phyloP scores from a whole-genome alignment of 2,329 filamentous ascomycete genomes.

The Monilinia polystroma region DNA sequence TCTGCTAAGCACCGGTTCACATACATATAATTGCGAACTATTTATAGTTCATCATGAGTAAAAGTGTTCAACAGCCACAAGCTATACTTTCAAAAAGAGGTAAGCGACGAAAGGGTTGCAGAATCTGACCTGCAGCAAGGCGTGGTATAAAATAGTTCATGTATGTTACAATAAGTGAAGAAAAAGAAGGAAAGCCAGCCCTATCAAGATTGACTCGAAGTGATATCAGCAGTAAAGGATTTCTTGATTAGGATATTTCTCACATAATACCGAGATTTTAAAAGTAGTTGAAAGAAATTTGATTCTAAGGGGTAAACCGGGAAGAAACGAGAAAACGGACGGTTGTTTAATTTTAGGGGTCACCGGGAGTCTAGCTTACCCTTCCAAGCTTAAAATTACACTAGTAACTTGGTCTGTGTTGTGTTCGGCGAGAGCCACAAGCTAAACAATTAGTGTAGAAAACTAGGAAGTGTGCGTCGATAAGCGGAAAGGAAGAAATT shows the following conservation, averaged over 20 bases:
- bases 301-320: neutral
- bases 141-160: neutral
- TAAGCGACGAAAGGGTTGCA: conserved; percentile 14
- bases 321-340: neutral
- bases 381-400: too few species aligned
- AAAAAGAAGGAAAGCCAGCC: neutral
- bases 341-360: neutral
- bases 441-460: neutral
- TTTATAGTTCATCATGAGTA: conserved; percentile 11
- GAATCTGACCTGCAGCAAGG: conserved; percentile 19
- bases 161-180: neutral
- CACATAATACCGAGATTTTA: neutral
- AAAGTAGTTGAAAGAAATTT: neutral
- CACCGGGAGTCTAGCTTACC: too few species aligned
- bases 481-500: conserved; percentile 18
- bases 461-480: neutral
- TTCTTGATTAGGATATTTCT: neutral
- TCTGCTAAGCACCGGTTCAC: neutral
- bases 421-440: neutral
- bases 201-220: neutral
- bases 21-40: neutral
- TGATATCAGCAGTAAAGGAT: neutral
- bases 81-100: conserved; percentile 7
- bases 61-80: conserved; percentile 9
- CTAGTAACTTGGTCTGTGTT: neutral